Evolutionary conservation across 2,329 filamentous ascomycete genomes (phyloP).

Genomic region (Aureobasidium sp.): DNA sequence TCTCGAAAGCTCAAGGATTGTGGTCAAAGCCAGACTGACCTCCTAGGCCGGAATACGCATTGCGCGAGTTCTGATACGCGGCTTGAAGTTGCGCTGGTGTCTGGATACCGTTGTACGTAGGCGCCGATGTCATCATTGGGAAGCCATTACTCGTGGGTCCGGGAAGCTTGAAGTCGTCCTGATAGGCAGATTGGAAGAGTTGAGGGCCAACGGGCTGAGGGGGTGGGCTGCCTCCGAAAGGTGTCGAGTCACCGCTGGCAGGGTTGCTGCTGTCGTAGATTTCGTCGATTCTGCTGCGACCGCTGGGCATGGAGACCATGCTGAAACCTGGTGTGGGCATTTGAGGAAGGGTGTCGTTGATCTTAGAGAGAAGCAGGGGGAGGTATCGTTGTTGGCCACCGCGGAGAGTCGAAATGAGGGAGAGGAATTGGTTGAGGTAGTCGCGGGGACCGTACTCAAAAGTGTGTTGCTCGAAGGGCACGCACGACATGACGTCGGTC

Average conservation of each 20-base stretch:
- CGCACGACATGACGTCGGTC: conserved; percentile 61
- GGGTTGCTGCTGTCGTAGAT: conserved; percentile 24
- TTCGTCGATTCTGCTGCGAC: conserved; percentile 20
- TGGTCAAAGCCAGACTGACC: conserved; percentile 9
- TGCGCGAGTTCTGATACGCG: conserved; percentile 1
- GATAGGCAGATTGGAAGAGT: conserved; percentile 1
- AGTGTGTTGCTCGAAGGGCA: conserved; percentile 44
- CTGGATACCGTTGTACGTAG: neutral
- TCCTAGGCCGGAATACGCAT: neutral
- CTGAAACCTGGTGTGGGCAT: conserved; percentile 19
- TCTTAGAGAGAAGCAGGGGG: conserved; percentile 66
- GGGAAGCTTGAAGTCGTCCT: conserved; percentile 8
- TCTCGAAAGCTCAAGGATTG: neutral
- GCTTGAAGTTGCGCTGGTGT: neutral
- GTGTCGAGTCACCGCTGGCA: conserved; percentile 19
- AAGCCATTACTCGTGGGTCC: conserved; percentile 6
- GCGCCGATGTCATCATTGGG: neutral
- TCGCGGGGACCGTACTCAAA: conserved; percentile 63
- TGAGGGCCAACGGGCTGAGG: neutral
- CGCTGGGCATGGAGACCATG: conserved; percentile 19
- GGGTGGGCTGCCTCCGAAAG: conserved; percentile 11
- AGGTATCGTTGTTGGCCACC: conserved; percentile 68
- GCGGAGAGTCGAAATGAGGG: conserved; percentile 60
- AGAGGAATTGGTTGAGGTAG: conserved; percentile 61
- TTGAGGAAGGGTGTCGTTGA: conserved; percentile 47